phyloP scores from a whole-genome alignment of 495 filamentous ascomycete species.

The Lentithecium fluviatile region DNA sequence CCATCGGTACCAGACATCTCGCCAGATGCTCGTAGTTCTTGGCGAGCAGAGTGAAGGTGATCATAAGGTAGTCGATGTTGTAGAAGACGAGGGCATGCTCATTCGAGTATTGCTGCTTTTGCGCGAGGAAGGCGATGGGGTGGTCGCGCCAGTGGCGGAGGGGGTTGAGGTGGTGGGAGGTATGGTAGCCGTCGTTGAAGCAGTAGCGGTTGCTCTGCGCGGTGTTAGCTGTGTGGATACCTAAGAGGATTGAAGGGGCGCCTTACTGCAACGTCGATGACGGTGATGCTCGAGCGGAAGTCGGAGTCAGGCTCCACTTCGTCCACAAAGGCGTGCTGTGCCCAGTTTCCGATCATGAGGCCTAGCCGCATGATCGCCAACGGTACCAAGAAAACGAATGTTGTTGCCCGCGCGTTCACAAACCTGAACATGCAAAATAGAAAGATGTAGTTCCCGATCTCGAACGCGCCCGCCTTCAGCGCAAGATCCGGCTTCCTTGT shows the following conservation, averaged over 20 bases:
- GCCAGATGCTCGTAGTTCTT: conserved; percentile 66
- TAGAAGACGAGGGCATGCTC: conserved; percentile 67
- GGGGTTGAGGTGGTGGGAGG: conserved; percentile 73
- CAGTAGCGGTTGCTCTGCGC: conserved; percentile 66
- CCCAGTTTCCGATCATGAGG: conserved; percentile 75
- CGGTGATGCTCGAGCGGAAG: conserved; percentile 67
- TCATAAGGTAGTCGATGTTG: conserved; percentile 69
- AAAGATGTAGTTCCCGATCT: conserved; percentile 53
- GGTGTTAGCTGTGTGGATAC: not conserved
- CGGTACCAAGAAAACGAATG: conserved; percentile 62
- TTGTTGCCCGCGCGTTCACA: conserved; percentile 52
- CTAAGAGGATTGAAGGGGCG: conserved; percentile 2
- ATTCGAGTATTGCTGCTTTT: conserved; percentile 57
- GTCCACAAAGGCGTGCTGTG: conserved; percentile 73
- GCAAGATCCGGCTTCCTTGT: conserved; percentile 55
- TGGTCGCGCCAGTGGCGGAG: conserved; percentile 73
- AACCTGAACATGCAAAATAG: conserved; percentile 50
- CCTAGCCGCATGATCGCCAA: conserved; percentile 59
- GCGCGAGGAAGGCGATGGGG: conserved; percentile 62
- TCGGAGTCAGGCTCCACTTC: conserved; percentile 66
- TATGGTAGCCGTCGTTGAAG: conserved; percentile 78
- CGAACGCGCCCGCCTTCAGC: conserved; percentile 55
- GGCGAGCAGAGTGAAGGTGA: conserved; percentile 58
- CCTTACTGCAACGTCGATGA: conserved; percentile 69
- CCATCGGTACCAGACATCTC: conserved; percentile 64